Evolutionary conservation across 1,139 yeast genomes (phyloP).

Genomic region (Saccharomyces hybrid): DNA sequence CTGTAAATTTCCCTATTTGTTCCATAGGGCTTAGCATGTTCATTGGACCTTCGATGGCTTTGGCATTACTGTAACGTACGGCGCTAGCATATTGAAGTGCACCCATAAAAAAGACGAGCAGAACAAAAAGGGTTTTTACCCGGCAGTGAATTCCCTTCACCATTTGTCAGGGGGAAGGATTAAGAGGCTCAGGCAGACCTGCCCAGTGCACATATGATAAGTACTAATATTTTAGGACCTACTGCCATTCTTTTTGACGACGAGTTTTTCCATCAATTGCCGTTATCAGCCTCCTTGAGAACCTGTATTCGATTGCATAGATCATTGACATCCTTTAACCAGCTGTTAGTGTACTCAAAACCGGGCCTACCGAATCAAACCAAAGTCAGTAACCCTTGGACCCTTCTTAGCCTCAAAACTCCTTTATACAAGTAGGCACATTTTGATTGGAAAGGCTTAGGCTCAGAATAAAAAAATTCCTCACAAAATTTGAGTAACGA

Average conservation of each 20-base stretch:
- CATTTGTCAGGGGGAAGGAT: neutral
- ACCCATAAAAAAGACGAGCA: neutral
- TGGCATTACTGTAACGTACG: neutral
- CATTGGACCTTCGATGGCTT: too few relatives aligned
- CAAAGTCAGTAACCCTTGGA: neutral
- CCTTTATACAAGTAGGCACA: neutral
- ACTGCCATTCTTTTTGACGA: neutral
- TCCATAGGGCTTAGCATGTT: too few relatives aligned
- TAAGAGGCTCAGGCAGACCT: neutral
- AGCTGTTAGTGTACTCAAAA: too few relatives aligned
- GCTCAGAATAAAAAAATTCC: neutral
- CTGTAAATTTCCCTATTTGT: neutral
- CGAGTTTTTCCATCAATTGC: too few relatives aligned
- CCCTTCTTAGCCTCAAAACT: neutral
- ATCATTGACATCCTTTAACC: too few relatives aligned
- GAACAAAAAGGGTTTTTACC: neutral
- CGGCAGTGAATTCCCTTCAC: neutral
- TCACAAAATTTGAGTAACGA: neutral
- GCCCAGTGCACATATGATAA: too few relatives aligned
- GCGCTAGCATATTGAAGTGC: neutral
- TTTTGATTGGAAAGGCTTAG: neutral
- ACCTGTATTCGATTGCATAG: too few relatives aligned
- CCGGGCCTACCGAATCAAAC: neutral
- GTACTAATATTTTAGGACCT: neutral
- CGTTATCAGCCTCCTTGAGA: too few relatives aligned